Evolutionary conservation across 108 stramenopile genomes (phyloP), one percentile per base, ranked within the genome.

Genomic region (Cyclotella kingstonii): DNA sequence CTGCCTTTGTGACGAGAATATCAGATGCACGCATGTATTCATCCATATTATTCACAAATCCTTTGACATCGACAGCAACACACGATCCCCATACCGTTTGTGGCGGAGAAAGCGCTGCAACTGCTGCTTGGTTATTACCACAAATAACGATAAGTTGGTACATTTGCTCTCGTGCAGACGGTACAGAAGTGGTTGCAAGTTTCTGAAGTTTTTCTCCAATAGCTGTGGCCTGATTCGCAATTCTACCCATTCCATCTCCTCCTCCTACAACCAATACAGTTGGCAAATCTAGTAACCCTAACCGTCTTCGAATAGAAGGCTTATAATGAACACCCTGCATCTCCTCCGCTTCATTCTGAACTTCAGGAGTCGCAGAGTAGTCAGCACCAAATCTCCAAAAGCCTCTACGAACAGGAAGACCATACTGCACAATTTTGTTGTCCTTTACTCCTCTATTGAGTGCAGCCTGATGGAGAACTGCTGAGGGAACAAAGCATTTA

Each of bases 31-130:
- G 73, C 97, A 98, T 98, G 82, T 82, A 96, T 77, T 92, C 94
- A 61, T 96, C 93, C 95, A 98, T 98, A 64, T 96, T 95, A 35
- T 85, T 73, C 6, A 96, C 95, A 79, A 95, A 98, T 30, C 97
- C 97, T 69, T 84, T 60, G 5, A 88, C 76, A 44, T 56, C 52
- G 12, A 88, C 89, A 19, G 74, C 54, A 4, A 85, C 82, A 45
- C 76, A 58, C 19, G 41, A 8, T 10, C 82, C 84, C 76, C 77
- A 88, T 8, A 74, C 41, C 33, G 38, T 66, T 49, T 55, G 44
- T 18, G 50, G 74, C 25, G 77, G 67, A 4, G 72, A 70, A 25
- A 75, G 67, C 29, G 67, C 25, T 38, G 62, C 12, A 52, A 82
- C 72, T 4, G 93, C 92, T 7, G 74, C 54, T 61, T 84, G 57